phyloP scores from a whole-genome alignment of 768 basidiomycete species.

The Mycena vitilis region DNA sequence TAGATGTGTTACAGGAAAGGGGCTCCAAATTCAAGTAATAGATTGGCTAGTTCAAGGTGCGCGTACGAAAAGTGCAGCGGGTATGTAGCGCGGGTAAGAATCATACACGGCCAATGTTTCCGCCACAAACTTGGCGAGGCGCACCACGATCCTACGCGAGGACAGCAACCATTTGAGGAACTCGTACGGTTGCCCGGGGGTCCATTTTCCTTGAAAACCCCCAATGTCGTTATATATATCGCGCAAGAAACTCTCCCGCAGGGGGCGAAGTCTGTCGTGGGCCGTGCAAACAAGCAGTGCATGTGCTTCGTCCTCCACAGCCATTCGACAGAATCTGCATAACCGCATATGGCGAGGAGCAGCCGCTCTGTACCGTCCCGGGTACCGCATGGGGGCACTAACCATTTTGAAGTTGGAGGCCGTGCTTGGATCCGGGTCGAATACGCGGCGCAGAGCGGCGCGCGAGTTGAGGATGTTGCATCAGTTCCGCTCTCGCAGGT shows the following conservation, averaged over 20 bases:
- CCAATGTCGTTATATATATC: background rate
- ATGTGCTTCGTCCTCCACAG: constrained; percentile 5
- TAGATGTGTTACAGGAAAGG: too few species aligned
- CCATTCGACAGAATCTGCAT: constrained; percentile 1
- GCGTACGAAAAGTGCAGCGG: too few species aligned
- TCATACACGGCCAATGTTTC: background rate
- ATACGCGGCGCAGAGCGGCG: background rate
- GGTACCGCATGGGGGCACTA: too few species aligned
- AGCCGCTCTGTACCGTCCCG: background rate
- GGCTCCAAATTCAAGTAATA: too few species aligned
- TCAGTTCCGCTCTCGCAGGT: too few species aligned
- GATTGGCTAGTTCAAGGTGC: too few species aligned
- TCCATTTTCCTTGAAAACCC: background rate
- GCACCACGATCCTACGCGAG: background rate
- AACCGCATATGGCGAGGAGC: background rate
- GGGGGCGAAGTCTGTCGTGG: background rate
- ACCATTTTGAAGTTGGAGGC: too few species aligned
- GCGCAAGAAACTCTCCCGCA: background rate
- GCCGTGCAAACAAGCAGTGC: constrained; percentile 8
- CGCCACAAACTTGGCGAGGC: background rate
- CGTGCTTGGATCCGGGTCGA: too few species aligned
- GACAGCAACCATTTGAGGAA: background rate
- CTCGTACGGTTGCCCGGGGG: background rate
- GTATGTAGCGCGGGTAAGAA: background rate
- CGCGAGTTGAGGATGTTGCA: constrained; percentile 14